Evolutionary conservation across 768 basidiomycete species (phyloP).

Genomic region (Fistulinella prunicolor): DNA sequence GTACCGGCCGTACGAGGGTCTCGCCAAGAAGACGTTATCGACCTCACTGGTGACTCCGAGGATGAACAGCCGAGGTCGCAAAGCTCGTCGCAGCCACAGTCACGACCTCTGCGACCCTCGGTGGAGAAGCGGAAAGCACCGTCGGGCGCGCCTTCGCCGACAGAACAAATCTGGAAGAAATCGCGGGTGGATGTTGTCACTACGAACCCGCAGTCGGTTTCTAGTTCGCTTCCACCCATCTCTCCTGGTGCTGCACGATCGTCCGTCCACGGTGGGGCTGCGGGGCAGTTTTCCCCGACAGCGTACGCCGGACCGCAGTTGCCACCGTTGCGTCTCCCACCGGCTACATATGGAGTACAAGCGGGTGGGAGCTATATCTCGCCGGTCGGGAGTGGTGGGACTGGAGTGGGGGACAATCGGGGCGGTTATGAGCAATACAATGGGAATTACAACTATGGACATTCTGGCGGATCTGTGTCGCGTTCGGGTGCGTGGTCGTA

Average conservation of each 20-base stretch:
- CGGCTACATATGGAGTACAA: conserved; percentile 19
- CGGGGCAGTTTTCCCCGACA: conserved; percentile 15
- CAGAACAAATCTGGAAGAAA: conserved; percentile 78
- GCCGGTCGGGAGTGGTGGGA: conserved; percentile 11
- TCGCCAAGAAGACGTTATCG: conserved; percentile 61
- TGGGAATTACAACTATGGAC: conserved; percentile 24
- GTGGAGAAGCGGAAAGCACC: conserved; percentile 59
- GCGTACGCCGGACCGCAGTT: conserved; percentile 23
- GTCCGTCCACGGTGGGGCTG: conserved; percentile 12
- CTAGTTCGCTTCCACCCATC: conserved; percentile 22
- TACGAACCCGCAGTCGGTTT: conserved; percentile 9
- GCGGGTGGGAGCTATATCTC: conserved; percentile 21
- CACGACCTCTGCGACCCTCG: conserved; percentile 29
- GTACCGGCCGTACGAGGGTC: conserved; percentile 26
- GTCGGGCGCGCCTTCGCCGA: conserved; percentile 47
- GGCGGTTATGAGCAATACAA: conserved; percentile 25
- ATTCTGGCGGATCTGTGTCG: conserved; percentile 20
- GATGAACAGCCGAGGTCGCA: conserved; percentile 53
- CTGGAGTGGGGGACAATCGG: conserved; percentile 16
- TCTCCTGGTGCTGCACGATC: conserved; percentile 21
- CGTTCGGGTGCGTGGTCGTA: conserved; percentile 31
- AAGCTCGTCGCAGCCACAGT: conserved; percentile 27
- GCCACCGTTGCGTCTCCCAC: conserved; percentile 28
- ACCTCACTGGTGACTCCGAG: conserved; percentile 78
- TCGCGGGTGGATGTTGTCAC: conserved; percentile 35